These are phyloP conservation scores for Cinnamomum chago DNA, from an alignment of 164 flowering plant species.

Conservation along the genomic window DNA sequence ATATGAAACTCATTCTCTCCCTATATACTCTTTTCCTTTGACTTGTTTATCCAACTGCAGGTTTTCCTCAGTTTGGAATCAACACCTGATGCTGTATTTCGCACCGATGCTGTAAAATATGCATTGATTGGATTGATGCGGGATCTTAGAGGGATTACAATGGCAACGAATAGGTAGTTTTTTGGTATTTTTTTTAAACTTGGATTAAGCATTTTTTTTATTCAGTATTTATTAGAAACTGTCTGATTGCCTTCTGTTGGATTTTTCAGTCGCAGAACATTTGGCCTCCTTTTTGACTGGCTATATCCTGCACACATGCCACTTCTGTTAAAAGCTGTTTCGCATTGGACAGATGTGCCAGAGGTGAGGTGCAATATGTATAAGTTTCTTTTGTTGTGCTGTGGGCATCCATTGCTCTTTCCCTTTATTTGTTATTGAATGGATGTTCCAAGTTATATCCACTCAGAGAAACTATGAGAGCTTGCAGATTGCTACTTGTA, in stretches of 20 bases:
- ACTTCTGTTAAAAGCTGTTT: slow-evolving; percentile 76
- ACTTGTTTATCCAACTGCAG: slow-evolving; percentile 27
- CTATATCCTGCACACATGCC: slow-evolving; percentile 94
- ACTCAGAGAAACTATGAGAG: too few relatives aligned
- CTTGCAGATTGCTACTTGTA: neutral
- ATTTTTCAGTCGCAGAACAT: slow-evolving; percentile 79
- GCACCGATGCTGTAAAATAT: slow-evolving; percentile 80
- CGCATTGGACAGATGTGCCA: slow-evolving; percentile 91
- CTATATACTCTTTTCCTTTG: neutral
- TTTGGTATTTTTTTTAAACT: slow-evolving; percentile 8
- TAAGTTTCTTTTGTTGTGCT: neutral
- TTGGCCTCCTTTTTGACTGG: slow-evolving; percentile 95
- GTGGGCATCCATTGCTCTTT: neutral
- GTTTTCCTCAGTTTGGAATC: slow-evolving; percentile 78
- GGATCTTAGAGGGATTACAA: slow-evolving; percentile 92
- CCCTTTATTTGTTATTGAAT: neutral
- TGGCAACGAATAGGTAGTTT: slow-evolving; percentile 90
- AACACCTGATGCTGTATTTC: slow-evolving; percentile 85
- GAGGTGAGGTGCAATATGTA: slow-evolving; percentile 48
- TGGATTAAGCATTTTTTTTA: neutral
- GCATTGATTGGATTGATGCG: slow-evolving; percentile 90
- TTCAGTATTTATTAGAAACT: neutral
- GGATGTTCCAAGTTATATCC: too few relatives aligned
- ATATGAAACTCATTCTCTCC: neutral
- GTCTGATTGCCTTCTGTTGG: neutral